phyloP scores from a whole-genome alignment of 148 eudicot species.

The Rhododendron williamsianum region DNA sequence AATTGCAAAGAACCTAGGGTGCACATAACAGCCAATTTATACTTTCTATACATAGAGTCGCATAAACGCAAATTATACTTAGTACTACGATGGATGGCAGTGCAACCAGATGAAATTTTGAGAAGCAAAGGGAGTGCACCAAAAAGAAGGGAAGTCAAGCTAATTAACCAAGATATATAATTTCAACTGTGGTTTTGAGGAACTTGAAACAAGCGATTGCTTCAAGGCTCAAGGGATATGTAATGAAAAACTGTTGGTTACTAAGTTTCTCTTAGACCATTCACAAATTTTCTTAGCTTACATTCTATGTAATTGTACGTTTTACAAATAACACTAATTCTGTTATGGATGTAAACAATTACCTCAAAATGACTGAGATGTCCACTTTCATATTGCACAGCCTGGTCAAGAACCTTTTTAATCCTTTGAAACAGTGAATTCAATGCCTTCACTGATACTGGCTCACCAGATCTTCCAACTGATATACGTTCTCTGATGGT shows the following conservation, averaged over 20 bases:
- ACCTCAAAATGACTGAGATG: conserved; percentile 93
- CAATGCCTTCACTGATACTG: conserved; percentile 53
- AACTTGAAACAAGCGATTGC: not conserved
- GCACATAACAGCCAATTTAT: not conserved
- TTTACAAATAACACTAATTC: not conserved
- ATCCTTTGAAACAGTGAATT: conserved; percentile 44
- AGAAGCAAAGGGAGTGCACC: not conserved
- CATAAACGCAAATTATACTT: not conserved
- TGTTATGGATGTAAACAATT: conserved; percentile 9
- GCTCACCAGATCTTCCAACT: conserved; percentile 57
- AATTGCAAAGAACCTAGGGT: not conserved
- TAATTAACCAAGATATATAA: not conserved
- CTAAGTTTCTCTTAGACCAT: not conserved
- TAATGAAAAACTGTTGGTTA: not conserved
- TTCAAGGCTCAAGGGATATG: not conserved
- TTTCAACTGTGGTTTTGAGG: not conserved
- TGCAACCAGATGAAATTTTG: not conserved
- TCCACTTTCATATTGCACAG: conserved; percentile 60
- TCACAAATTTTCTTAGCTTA: not conserved
- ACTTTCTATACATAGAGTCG: not conserved
- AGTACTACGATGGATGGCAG: not conserved
- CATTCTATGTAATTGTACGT: not conserved
- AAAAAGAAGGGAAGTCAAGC: not conserved
- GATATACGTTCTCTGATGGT: conserved; percentile 86
- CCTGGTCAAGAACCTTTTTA: conserved; percentile 52